Conservation (phyloP, 2,329 filamentous ascomycete species). For the Colletotrichum sp. region DNA sequence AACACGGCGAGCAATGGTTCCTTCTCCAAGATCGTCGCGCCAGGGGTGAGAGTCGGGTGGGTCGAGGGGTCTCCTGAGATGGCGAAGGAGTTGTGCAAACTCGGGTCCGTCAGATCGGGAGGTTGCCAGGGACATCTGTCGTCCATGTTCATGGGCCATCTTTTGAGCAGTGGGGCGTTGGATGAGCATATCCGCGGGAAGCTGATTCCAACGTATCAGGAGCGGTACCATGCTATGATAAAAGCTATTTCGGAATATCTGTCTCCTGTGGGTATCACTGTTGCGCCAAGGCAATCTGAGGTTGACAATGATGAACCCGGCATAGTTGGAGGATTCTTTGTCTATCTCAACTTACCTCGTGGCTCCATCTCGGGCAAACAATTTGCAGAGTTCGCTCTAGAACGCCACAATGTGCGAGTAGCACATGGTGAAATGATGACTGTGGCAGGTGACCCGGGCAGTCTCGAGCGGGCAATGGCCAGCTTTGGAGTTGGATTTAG, state of each 20-base stretch:
- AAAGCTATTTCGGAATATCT: background rate
- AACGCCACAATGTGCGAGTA: background rate
- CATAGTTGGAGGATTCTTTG: background rate
- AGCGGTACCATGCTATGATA: background rate
- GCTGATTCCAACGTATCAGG: background rate
- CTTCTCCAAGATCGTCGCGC: constrained; percentile 85
- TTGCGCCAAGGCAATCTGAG: background rate
- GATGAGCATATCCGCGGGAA: background rate
- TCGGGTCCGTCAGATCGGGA: constrained; percentile 53
- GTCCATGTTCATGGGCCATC: background rate
- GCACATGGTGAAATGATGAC: background rate
- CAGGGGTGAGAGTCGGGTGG: constrained; percentile 86
- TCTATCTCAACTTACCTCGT: background rate
- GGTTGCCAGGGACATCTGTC: background rate
- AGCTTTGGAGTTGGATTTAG: constrained; percentile 65
- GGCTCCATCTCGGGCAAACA: background rate
- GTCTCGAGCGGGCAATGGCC: constrained; percentile 51
- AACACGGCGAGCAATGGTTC: constrained; percentile 85
- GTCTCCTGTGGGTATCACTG: background rate
- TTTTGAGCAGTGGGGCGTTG: background rate
- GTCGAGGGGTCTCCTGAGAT: constrained; percentile 70
- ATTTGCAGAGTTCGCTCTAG: background rate
- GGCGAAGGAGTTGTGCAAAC: constrained; percentile 56
- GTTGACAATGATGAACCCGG: background rate
- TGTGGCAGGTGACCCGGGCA: background rate